phyloP scores from a whole-genome alignment of 306 rosid genomes.

The Carpinus viminea region DNA sequence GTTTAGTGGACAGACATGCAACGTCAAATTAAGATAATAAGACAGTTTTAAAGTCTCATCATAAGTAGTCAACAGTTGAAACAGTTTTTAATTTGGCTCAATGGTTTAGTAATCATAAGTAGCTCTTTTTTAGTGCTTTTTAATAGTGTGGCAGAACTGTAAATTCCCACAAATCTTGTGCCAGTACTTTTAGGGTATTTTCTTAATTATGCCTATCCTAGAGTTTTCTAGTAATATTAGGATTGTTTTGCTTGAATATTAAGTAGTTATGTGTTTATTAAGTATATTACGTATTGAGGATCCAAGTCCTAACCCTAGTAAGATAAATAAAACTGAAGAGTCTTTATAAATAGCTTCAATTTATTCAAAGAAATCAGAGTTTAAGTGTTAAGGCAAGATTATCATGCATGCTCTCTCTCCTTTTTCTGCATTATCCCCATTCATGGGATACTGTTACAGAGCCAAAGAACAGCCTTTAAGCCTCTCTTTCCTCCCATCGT shows the following conservation, averaged over 20 bases:
- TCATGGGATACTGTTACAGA: background rate
- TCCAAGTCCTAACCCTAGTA: background rate
- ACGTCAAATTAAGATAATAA: background rate
- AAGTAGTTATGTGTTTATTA: background rate
- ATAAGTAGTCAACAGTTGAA: background rate
- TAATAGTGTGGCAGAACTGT: background rate
- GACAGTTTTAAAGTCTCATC: background rate
- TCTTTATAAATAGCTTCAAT: background rate
- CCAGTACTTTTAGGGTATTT: background rate
- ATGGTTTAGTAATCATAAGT: background rate
- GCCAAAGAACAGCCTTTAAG: background rate
- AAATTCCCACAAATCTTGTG: background rate
- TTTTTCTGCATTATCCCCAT: background rate
- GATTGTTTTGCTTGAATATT: background rate
- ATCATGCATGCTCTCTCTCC: background rate
- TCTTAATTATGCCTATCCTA: background rate
- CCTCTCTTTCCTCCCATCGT: background rate
- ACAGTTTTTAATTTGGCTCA: background rate
- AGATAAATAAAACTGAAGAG: background rate
- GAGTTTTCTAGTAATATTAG: background rate
- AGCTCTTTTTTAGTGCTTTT: background rate
- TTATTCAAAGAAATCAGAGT: background rate
- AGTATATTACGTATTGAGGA: background rate
- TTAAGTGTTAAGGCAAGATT: background rate
- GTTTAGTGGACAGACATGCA: background rate